Conservation (phyloP, 306 rosid species). For the Begonia peltatifolia region DNA sequence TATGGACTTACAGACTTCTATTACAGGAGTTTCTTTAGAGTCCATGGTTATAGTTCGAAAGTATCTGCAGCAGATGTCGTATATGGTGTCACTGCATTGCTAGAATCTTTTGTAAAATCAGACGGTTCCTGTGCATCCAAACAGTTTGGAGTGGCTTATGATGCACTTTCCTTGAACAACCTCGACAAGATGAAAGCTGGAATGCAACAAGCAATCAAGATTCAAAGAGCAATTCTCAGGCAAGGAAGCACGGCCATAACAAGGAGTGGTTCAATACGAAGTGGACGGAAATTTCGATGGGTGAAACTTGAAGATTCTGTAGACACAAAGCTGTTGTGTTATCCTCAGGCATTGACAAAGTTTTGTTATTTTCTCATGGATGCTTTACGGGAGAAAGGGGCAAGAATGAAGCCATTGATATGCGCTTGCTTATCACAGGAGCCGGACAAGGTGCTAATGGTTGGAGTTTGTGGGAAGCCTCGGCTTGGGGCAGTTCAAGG, state of each 20-base stretch:
- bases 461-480: slow-evolving; percentile 94
- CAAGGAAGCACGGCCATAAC: slow-evolving; percentile 83
- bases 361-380: slow-evolving; percentile 91
- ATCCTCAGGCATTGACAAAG: slow-evolving; percentile 89
- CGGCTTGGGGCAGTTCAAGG: slow-evolving; percentile 82
- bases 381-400: slow-evolving; percentile 86
- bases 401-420: slow-evolving; percentile 86
- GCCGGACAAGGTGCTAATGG: slow-evolving; percentile 56
- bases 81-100: slow-evolving; percentile 89
- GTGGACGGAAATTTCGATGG: slow-evolving; percentile 93
- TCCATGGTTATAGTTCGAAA: slow-evolving; percentile 68
- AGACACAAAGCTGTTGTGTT: slow-evolving; percentile 58
- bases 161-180: slow-evolving; percentile 62
- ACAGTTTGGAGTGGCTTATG: slow-evolving; percentile 77
- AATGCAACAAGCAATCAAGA: slow-evolving; percentile 79
- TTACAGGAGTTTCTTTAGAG: slow-evolving; percentile 64
- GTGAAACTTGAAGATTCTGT: slow-evolving; percentile 71
- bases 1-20: slow-evolving; percentile 86
- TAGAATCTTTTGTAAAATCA: slow-evolving; percentile 63
- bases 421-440: slow-evolving; percentile 91
- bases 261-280: slow-evolving; percentile 65
- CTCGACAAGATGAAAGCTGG: slow-evolving; percentile 65
- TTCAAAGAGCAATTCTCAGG: slow-evolving; percentile 78
- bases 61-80: slow-evolving; percentile 97
- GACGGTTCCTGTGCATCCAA: slow-evolving; percentile 74